These are phyloP conservation scores for Russula brevipes DNA, from an alignment of 768 basidiomycete species.

Conservation along the genomic window DNA sequence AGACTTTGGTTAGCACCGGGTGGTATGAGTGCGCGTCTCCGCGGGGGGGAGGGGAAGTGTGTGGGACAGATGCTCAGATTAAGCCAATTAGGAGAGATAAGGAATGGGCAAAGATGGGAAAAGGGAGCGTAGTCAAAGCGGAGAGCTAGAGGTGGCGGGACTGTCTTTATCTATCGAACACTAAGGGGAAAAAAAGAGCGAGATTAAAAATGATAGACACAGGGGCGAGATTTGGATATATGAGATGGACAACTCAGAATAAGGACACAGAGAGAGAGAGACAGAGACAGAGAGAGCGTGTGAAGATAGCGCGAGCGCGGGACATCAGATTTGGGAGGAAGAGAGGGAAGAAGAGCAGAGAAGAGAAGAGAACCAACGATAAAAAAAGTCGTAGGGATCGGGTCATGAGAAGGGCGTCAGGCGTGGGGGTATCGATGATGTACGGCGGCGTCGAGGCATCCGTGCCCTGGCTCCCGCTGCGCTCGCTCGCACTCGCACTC, in stretches of 20 bases:
- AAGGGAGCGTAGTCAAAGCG: constrained; percentile 8
- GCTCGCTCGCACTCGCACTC: constrained; percentile 14
- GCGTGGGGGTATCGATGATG: constrained; percentile 13
- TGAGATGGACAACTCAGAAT: neutral
- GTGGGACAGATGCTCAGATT: constrained; percentile 1
- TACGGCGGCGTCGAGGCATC: constrained; percentile 17
- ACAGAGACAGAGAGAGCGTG: neutral
- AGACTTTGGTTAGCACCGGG: neutral
- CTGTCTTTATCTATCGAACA: constrained; percentile 7
- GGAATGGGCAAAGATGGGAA: neutral
- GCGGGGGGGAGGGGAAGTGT: neutral
- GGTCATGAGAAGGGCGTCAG: constrained; percentile 16
- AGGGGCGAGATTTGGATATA: neutral
- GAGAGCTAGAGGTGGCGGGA: neutral
- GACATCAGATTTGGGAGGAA: neutral
- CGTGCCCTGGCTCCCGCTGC: constrained; percentile 16
- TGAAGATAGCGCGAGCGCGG: constrained; percentile 8
- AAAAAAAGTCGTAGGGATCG: neutral
- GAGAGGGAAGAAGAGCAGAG: no score
- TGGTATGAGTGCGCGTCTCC: neutral
- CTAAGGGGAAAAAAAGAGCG: constrained; percentile 5
- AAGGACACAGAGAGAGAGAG: no score
- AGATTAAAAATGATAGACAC: constrained; percentile 10
- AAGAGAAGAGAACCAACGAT: neutral
- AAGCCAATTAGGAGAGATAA: constrained; percentile 1